A percentile compares a stretch with the other conserved stretches of the same genome.
Conservation (phyloP, 2,329 filamentous ascomycete species). For the Aspergillus nomiae region DNA sequence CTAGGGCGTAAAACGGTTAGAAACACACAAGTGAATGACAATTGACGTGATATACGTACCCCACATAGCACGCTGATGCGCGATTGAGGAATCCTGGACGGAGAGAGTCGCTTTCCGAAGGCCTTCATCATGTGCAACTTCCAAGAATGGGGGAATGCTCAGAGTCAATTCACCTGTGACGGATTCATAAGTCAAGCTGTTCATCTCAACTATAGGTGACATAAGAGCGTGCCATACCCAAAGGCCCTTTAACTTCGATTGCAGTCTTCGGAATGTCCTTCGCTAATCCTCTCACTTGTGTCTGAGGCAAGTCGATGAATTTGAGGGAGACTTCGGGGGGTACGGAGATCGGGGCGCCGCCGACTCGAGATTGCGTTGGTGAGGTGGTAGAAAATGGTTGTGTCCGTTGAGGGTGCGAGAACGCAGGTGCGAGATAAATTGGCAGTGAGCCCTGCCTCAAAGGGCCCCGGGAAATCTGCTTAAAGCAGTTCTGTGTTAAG, state of each 20-base stretch:
- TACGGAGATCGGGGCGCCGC: conserved; percentile 75
- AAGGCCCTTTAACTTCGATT: conserved; percentile 76
- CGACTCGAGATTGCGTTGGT: conserved; percentile 75
- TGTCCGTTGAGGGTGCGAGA: conserved; percentile 50
- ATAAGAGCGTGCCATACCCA: conserved; percentile 55
- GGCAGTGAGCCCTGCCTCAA: conserved; percentile 60
- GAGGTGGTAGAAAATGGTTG: conserved; percentile 73
- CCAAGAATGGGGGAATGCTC: conserved; percentile 76
- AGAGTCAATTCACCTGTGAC: conserved; percentile 70
- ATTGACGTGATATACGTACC: conserved; percentile 57
- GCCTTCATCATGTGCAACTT: conserved; percentile 66
- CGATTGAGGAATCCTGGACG: conserved; percentile 67
- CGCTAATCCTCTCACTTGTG: conserved; percentile 61
- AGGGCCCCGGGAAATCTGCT: conserved; percentile 56
- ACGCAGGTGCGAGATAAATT: conserved; percentile 71
- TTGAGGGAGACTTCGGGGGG: conserved; percentile 80
- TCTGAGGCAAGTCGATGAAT: conserved; percentile 64
- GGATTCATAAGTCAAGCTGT: conserved; percentile 1
- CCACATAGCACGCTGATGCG: conserved; percentile 93
- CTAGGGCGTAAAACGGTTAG: conserved; percentile 50
- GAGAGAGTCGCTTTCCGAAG: conserved; percentile 66
- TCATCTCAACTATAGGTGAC: neutral
- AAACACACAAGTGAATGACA: conserved; percentile 5
- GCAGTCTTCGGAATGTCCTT: conserved; percentile 62
- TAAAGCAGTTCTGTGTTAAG: conserved; percentile 62